phyloP scores from a whole-genome alignment of 148 eudicot species.

The Silene latifolia region DNA sequence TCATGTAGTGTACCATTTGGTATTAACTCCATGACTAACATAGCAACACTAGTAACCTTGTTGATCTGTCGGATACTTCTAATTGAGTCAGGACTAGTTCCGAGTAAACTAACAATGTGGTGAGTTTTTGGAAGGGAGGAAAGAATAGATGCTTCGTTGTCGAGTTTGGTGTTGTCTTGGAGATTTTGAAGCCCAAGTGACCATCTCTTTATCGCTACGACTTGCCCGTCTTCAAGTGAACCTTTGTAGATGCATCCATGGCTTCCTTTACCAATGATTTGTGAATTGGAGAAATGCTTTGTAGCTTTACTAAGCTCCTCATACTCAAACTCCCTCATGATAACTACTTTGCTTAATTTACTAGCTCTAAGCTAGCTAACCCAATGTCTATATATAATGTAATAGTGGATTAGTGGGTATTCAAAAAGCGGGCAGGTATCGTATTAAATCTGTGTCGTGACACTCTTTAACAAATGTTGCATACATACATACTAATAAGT shows the following conservation, averaged over 20 bases:
- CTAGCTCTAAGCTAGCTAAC: neutral
- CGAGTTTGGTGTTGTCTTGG: slow-evolving; percentile 59
- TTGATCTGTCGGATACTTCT: neutral
- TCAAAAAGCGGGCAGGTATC: too few relatives aligned
- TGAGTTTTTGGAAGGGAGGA: slow-evolving; percentile 38
- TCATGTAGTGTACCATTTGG: slow-evolving; percentile 65
- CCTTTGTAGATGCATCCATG: slow-evolving; percentile 79
- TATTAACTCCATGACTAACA: slow-evolving; percentile 62
- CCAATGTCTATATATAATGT: too few relatives aligned
- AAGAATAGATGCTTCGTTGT: slow-evolving; percentile 50
- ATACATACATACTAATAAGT: too few relatives aligned
- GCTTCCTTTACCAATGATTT: slow-evolving; percentile 70
- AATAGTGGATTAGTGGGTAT: too few relatives aligned
- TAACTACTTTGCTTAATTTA: neutral
- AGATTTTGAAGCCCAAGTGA: slow-evolving; percentile 49
- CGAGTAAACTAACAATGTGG: slow-evolving; percentile 39
- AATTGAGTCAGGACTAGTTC: slow-evolving; percentile 34
- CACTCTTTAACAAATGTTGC: too few relatives aligned
- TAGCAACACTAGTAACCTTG: neutral
- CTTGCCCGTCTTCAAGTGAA: slow-evolving; percentile 36
- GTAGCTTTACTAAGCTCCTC: slow-evolving; percentile 66
- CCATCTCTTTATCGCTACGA: slow-evolving; percentile 59
- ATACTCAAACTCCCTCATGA: slow-evolving; percentile 48
- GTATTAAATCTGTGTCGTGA: too few relatives aligned
- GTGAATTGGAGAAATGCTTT: slow-evolving; percentile 48